Percentiles rank a stretch among this genome's conserved stretches.
These are phyloP conservation scores for Schizophyllum commune DNA, from an alignment of 1,284 basidiomycete genomes.

Conservation along the genomic window DNA sequence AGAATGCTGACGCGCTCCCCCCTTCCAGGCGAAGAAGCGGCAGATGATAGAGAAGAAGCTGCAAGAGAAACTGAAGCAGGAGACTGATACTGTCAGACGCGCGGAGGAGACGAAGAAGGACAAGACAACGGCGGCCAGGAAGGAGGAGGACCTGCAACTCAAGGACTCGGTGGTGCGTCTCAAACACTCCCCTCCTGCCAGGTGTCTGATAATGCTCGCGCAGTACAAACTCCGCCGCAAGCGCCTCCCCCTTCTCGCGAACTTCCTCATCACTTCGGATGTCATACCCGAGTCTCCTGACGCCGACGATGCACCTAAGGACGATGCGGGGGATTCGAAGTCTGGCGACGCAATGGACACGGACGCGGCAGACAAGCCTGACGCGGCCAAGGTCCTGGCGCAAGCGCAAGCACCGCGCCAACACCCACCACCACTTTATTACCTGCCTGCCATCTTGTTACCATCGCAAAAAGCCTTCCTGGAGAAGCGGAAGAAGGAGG, in stretches of 20 bases:
- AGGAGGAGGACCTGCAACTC: conserved; percentile 71
- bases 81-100: conserved; percentile 73
- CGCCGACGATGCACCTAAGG: too few species aligned
- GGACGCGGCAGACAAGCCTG: conserved; percentile 14
- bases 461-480: conserved; percentile 68
- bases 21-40: conserved; percentile 65
- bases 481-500: conserved; percentile 52
- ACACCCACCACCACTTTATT: conserved; percentile 70
- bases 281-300: conserved; percentile 35
- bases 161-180: conserved; percentile 68
- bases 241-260: conserved; percentile 61
- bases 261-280: conserved; percentile 72
- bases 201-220: not conserved
- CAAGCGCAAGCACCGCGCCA: conserved; percentile 44
- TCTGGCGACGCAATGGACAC: not conserved
- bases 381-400: conserved; percentile 19
- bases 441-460: conserved; percentile 60
- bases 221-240: conserved; percentile 66
- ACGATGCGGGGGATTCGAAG: conserved; percentile 17
- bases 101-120: conserved; percentile 79
- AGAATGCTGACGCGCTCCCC: too few species aligned
- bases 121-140: conserved; percentile 62
- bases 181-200: not conserved
- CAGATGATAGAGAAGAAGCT: conserved; percentile 72
- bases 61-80: conserved; percentile 72